A percentile compares a stretch with the other conserved stretches of the same genome.
Evolutionary conservation across 768 basidiomycete genomes (phyloP).

Genomic region (Hygrophoropsis aurantiaca): DNA sequence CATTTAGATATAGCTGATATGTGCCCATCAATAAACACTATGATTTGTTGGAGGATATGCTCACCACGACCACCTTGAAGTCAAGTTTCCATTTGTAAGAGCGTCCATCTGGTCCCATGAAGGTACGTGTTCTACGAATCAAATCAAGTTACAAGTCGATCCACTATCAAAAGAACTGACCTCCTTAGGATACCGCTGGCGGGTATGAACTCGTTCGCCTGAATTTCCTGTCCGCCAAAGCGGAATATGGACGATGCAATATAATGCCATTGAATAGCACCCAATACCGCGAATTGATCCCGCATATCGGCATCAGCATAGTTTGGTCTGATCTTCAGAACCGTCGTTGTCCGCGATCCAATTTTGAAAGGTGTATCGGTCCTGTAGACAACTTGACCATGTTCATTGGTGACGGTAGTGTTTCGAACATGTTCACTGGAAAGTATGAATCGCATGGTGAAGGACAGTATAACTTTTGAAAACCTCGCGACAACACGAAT

Average conservation of each 20-base stretch:
- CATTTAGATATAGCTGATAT: constrained; percentile 1
- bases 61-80: constrained; percentile 2
- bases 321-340: constrained; percentile 25
- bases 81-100: constrained; percentile 5
- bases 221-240: constrained; percentile 25
- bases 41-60: not conserved
- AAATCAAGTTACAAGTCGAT: not conserved
- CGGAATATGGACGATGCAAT: constrained; percentile 29
- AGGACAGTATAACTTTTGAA: no score
- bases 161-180: constrained; percentile 12
- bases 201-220: constrained; percentile 24
- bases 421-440: constrained; percentile 23
- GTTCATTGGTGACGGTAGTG: constrained; percentile 19
- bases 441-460: constrained; percentile 20
- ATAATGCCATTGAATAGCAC: constrained; percentile 33
- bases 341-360: constrained; percentile 17
- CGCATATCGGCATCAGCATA: constrained; percentile 19
- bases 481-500: no score
- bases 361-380: constrained; percentile 19
- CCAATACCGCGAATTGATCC: constrained; percentile 31
- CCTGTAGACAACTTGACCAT: constrained; percentile 29
- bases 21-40: not conserved
- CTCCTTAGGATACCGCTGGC: constrained; percentile 18
- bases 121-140: constrained; percentile 9
- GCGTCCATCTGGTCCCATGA: constrained; percentile 6